These are phyloP conservation scores for Wickerhamomyces mucosus DNA, from an alignment of 805 yeast species.

Conservation along the genomic window DNA sequence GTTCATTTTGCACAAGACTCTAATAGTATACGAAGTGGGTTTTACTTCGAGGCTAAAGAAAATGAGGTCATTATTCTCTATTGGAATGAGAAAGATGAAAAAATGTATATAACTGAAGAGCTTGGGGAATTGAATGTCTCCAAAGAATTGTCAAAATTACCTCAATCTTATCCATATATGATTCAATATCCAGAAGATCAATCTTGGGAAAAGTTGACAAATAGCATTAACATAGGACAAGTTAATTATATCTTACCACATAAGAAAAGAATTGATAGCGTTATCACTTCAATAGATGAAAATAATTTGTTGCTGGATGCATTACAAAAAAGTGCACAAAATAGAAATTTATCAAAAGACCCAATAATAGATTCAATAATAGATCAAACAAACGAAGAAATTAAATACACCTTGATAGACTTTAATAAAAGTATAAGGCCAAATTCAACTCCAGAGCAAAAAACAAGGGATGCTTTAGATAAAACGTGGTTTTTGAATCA, in stretches of 20 bases:
- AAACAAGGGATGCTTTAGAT: slow-evolving; percentile 47
- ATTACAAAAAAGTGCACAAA: slow-evolving; percentile 22
- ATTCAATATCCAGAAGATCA: slow-evolving; percentile 27
- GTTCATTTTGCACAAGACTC: slow-evolving; percentile 38
- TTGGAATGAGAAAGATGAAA: slow-evolving; percentile 30
- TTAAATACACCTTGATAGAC: slow-evolving; percentile 34
- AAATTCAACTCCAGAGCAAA: slow-evolving; percentile 27
- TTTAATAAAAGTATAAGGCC: slow-evolving; percentile 29
- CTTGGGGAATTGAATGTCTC: slow-evolving; percentile 23
- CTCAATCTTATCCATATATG: slow-evolving; percentile 29
- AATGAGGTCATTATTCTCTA: slow-evolving; percentile 23
- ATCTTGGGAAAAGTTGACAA: slow-evolving; percentile 21
- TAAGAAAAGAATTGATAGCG: slow-evolving; percentile 25
- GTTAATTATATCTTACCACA: slow-evolving; percentile 21
- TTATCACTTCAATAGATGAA: slow-evolving; percentile 44
- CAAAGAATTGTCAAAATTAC: slow-evolving; percentile 21
- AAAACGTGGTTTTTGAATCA: slow-evolving; percentile 48
- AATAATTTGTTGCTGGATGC: slow-evolving; percentile 30
- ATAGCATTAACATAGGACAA: slow-evolving; percentile 18
- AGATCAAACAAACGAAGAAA: slow-evolving; percentile 25
- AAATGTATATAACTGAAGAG: slow-evolving; percentile 18
- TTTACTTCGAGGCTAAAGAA: slow-evolving; percentile 25
- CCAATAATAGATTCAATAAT: slow-evolving; percentile 23
- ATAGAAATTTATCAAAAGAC: slow-evolving; percentile 22
- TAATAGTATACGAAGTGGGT: slow-evolving; percentile 32